Conservation (phyloP, 2,329 filamentous ascomycete species). For the Orbilia brochopaga region DNA sequence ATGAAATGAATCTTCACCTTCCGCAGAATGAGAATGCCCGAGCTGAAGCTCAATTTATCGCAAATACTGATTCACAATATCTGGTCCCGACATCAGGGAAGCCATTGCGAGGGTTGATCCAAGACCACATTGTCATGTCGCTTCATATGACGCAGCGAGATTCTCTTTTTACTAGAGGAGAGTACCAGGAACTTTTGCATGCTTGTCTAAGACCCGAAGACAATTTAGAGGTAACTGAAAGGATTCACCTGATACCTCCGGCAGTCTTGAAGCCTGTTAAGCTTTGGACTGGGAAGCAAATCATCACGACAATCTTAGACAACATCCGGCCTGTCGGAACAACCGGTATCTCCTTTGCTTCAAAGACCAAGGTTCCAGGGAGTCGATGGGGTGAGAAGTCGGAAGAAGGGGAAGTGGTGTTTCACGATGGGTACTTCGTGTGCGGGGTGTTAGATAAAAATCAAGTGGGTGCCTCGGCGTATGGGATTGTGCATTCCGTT, state of each 20-base stretch:
- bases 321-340: constrained; percentile 84
- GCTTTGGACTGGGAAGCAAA: constrained; percentile 94
- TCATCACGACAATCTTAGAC: constrained; percentile 88
- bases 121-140: constrained; percentile 96
- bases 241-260: constrained; percentile 79
- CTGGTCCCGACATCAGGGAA: constrained; percentile 92
- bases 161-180: constrained; percentile 82
- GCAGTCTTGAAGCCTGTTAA: constrained; percentile 79
- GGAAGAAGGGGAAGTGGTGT: constrained; percentile 80
- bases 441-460: constrained; percentile 94
- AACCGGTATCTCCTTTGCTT: constrained; percentile 62
- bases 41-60: constrained; percentile 88
- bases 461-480: constrained; percentile 84
- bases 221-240: constrained; percentile 61
- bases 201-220: constrained; percentile 81
- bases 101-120: constrained; percentile 91
- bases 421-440: constrained; percentile 85
- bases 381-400: constrained; percentile 77
- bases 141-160: constrained; percentile 90
- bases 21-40: constrained; percentile 94
- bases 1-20: constrained; percentile 99
- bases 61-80: constrained; percentile 97
- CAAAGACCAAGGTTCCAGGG: constrained; percentile 75
- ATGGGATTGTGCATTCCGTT: constrained; percentile 87
- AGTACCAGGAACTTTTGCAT: constrained; percentile 95